Base-by-base conservation (phyloP, 163 green algal genomes). In the Smithsoniella earleae region DNA sequence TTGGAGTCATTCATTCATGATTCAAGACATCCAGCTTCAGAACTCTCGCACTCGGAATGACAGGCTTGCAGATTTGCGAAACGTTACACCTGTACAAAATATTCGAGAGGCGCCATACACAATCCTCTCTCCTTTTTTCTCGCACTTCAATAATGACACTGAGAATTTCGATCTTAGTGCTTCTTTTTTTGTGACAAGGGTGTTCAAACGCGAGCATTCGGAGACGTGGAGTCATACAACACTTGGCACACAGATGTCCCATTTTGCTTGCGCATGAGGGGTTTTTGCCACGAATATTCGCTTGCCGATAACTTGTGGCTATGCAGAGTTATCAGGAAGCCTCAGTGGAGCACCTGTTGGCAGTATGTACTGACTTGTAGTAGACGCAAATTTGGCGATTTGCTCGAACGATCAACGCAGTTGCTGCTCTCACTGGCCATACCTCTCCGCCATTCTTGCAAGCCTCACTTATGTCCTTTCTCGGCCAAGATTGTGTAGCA, bases 381-480 rank as follows among this genome's bases (percentile, higher is more conserved):
- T 79, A 89, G 36, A 80, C 91, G 8, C 83, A 94, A 44, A 86
- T 98, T 33, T 99, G 94, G 94, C 84, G 88, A 2, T 91, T 97
- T 76, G 90, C 87, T 0, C 82, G 87, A 49, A 96, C 91, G 4
- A 94, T 96, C 65, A 97, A 98, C 81, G 89, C 96, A 66, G 95
- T 99, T 64, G 86, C 86, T 6, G 86, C 75, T 49, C 90, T 90
- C 36, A 83, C 81, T 27, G 79, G 84, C 36, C 89, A 97, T 85
- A 82, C 81, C 63, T 89, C 77, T 37, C 77, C 66, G 2, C 76
- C 81, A 28, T 82, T 96, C 13, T 86, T 93, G 84, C 82, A 91
- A 73, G 91, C 89, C 6, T 87, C 90, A 0, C 82, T 98, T 46
- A 96, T 97, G 83, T 98, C 98, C 78, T 96, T 99, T 79, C 78